A percentile compares a stretch with the other conserved stretches of the same genome.
Conservation (phyloP, 331 rosid genomes). For the Pyracantha coccinea region DNA sequence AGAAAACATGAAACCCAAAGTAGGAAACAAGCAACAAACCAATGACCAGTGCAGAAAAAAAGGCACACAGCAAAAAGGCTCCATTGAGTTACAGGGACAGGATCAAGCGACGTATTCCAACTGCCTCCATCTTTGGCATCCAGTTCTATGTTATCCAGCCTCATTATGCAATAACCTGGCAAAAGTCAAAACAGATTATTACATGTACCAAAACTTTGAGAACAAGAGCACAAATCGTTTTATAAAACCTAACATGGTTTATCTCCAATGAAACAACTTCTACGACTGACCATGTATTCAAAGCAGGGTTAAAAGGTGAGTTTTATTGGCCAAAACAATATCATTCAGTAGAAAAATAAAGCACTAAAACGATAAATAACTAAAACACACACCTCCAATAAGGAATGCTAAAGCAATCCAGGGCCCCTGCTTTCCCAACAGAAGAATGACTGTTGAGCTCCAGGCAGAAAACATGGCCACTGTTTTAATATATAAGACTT, state of each 20-base stretch:
- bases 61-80: slow-evolving; percentile 74
- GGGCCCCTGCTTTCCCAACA: slow-evolving; percentile 91
- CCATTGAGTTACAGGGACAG: slow-evolving; percentile 76
- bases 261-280: neutral
- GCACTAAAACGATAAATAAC: neutral
- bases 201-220: slow-evolving; percentile 5
- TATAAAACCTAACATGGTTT: neutral
- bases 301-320: slow-evolving; percentile 3
- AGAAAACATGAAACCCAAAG: slow-evolving; percentile 4
- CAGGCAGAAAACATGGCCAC: slow-evolving; percentile 60
- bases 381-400: slow-evolving; percentile 56
- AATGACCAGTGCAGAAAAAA: slow-evolving; percentile 94
- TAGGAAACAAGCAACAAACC: slow-evolving; percentile 46
- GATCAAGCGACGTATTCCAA: slow-evolving; percentile 26
- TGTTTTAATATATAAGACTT: slow-evolving; percentile 41
- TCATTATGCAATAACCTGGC: slow-evolving; percentile 73
- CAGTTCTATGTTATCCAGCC: slow-evolving; percentile 34
- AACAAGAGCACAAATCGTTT: neutral
- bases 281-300: neutral
- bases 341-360: neutral
- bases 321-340: neutral
- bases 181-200: slow-evolving; percentile 26
- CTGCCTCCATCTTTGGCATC: slow-evolving; percentile 25
- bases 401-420: slow-evolving; percentile 59
- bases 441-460: slow-evolving; percentile 75